A percentile compares a stretch with the other conserved stretches of the same genome.
These are phyloP conservation scores for Corylus avellana DNA, from an alignment of 306 rosid genomes.

Conservation along the genomic window DNA sequence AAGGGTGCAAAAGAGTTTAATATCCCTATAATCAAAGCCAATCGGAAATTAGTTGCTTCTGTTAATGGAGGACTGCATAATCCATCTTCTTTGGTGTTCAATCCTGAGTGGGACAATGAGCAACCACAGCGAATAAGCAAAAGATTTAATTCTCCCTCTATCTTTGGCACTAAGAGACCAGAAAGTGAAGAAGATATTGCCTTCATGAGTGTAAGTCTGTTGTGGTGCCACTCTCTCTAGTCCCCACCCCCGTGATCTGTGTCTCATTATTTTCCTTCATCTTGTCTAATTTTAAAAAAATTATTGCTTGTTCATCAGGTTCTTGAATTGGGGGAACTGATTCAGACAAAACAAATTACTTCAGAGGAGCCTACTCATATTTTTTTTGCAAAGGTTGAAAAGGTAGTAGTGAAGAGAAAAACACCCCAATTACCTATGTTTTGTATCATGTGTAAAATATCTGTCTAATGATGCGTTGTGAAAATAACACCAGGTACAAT, in stretches of 20 bases:
- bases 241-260: background rate
- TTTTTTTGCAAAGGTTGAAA: slow-evolving; percentile 68
- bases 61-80: slow-evolving; percentile 63
- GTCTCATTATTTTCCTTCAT: background rate
- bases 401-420: slow-evolving; percentile 40
- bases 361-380: slow-evolving; percentile 65
- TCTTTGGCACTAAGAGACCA: slow-evolving; percentile 45
- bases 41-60: slow-evolving; percentile 60
- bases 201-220: slow-evolving; percentile 61
- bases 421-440: slow-evolving; percentile 6
- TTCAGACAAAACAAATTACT: slow-evolving; percentile 66
- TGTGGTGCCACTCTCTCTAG: background rate
- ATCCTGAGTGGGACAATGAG: slow-evolving; percentile 51
- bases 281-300: slow-evolving; percentile 6
- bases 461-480: slow-evolving; percentile 13
- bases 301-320: slow-evolving; percentile 40
- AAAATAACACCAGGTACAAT: slow-evolving; percentile 51
- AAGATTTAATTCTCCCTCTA: slow-evolving; percentile 54
- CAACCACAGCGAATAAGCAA: slow-evolving; percentile 13
- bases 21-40: slow-evolving; percentile 53
- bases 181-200: slow-evolving; percentile 67
- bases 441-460: background rate
- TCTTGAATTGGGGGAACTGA: slow-evolving; percentile 72
- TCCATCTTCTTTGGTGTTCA: slow-evolving; percentile 60
- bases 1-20: slow-evolving; percentile 52